Percentiles rank a stretch among this genome's conserved stretches.
Conservation (phyloP, 768 basidiomycete genomes). For the Filobasidium wieringae region DNA sequence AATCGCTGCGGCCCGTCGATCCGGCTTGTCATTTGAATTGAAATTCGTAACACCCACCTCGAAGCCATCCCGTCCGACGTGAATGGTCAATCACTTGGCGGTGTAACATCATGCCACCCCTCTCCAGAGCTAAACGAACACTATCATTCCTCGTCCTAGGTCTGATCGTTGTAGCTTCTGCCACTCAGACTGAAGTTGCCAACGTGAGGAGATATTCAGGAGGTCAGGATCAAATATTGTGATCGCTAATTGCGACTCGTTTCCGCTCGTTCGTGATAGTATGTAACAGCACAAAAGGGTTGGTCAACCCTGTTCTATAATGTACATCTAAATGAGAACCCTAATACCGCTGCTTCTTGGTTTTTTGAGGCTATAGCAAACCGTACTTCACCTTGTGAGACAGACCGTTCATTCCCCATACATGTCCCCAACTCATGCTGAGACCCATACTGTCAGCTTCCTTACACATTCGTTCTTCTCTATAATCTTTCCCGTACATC, state of each 20-base stretch:
- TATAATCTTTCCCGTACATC: slow-evolving; percentile 70
- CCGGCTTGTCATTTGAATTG: no score
- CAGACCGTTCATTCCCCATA: not conserved
- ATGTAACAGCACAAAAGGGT: slow-evolving; percentile 12
- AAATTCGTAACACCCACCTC: no score
- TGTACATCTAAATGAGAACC: not conserved
- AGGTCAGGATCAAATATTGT: not conserved
- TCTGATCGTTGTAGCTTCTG: slow-evolving; percentile 28
- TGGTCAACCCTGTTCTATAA: no score
- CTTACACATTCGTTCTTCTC: slow-evolving; percentile 69
- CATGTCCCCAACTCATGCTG: not conserved
- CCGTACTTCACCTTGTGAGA: slow-evolving; percentile 79
- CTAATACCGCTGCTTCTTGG: slow-evolving; percentile 61
- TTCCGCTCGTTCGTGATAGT: not conserved
- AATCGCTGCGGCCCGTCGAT: no score
- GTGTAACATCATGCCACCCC: not conserved
- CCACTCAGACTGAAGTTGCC: slow-evolving; percentile 34
- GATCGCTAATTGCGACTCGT: not conserved
- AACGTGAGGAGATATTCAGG: slow-evolving; percentile 17
- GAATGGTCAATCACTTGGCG: no score
- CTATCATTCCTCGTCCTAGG: slow-evolving; percentile 27
- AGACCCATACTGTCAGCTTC: slow-evolving; percentile 47
- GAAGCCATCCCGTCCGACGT: no score
- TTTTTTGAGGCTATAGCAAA: slow-evolving; percentile 54
- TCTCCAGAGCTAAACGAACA: slow-evolving; percentile 11